Evolutionary conservation across 495 filamentous ascomycete genomes (phyloP).

Genomic region (Pyrenula massariospora): DNA sequence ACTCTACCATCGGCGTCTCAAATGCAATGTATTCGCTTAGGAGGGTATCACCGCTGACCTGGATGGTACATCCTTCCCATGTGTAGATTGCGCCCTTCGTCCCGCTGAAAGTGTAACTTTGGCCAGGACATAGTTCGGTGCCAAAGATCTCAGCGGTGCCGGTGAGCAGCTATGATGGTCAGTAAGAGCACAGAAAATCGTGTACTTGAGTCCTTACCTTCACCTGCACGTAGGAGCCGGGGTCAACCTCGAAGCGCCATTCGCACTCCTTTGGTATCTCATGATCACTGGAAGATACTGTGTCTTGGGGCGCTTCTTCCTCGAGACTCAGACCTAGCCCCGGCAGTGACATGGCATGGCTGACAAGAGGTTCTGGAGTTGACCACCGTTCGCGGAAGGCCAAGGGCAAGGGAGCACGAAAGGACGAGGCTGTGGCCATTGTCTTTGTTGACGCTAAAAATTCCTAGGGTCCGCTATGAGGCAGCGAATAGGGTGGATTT

Average conservation of each 20-base stretch:
- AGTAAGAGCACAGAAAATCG: slow-evolving; percentile 5
- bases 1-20: slow-evolving; percentile 73
- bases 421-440: not conserved
- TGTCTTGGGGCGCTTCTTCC: not conserved
- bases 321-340: slow-evolving; percentile 24
- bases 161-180: slow-evolving; percentile 42
- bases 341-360: slow-evolving; percentile 33
- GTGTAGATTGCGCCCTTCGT: slow-evolving; percentile 82
- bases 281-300: slow-evolving; percentile 9
- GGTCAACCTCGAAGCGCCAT: slow-evolving; percentile 86
- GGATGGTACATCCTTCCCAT: slow-evolving; percentile 77
- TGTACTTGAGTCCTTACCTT: slow-evolving; percentile 29
- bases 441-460: not conserved
- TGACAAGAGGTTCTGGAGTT: not conserved
- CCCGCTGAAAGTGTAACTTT: slow-evolving; percentile 71
- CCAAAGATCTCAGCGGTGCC: slow-evolving; percentile 94
- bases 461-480: not conserved
- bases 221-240: slow-evolving; percentile 47
- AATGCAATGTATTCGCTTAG: slow-evolving; percentile 68
- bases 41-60: slow-evolving; percentile 43
- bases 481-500: too few species aligned
- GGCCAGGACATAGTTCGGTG: slow-evolving; percentile 76
- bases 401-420: not conserved
- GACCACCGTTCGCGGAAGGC: not conserved
- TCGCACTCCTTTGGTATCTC: slow-evolving; percentile 46